Conservation (phyloP, 2,329 filamentous ascomycete genomes). For the Calonectria pteridis region DNA sequence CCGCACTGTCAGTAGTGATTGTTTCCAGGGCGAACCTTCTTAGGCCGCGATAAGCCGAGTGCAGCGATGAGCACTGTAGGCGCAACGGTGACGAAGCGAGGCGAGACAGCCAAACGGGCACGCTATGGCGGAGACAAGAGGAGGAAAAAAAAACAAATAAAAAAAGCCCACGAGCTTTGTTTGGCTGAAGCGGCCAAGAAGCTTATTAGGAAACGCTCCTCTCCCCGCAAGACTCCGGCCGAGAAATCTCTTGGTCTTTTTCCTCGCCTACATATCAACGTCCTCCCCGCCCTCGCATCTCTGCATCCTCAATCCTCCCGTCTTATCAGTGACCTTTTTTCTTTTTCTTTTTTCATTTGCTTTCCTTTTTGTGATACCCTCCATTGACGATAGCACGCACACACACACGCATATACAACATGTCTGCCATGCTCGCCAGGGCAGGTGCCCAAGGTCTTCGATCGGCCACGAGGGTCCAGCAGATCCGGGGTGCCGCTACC, state of each 20-base stretch:
- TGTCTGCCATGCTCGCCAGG: constrained; percentile 52
- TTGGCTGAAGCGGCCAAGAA: not conserved
- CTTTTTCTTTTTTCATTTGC: constrained; percentile 17
- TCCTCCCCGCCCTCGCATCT: not conserved
- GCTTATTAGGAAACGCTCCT: constrained; percentile 16
- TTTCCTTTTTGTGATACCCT: constrained; percentile 39
- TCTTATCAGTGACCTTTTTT: constrained; percentile 21
- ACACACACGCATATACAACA: constrained; percentile 29
- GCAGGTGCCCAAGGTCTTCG: constrained; percentile 49
- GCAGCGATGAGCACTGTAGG: constrained; percentile 4
- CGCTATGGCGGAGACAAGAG: not conserved
- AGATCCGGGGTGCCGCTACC: constrained; percentile 60
- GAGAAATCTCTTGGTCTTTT: constrained; percentile 10
- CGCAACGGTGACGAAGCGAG: constrained; percentile 13
- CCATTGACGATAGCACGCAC: constrained; percentile 31
- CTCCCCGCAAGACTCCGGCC: not conserved
- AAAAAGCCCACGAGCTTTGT: not conserved
- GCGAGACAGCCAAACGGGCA: too few relatives aligned
- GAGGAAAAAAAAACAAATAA: constrained; percentile 24
- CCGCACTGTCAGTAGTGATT: constrained; percentile 5
- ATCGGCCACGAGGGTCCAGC: constrained; percentile 43
- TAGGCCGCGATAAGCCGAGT: constrained; percentile 50
- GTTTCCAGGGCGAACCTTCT: constrained; percentile 20
- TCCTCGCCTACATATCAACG: constrained; percentile 10
- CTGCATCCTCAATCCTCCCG: constrained; percentile 14